These are phyloP conservation scores for Salvia sclarea DNA, from an alignment of 305 asterid genomes.

Conservation along the genomic window DNA sequence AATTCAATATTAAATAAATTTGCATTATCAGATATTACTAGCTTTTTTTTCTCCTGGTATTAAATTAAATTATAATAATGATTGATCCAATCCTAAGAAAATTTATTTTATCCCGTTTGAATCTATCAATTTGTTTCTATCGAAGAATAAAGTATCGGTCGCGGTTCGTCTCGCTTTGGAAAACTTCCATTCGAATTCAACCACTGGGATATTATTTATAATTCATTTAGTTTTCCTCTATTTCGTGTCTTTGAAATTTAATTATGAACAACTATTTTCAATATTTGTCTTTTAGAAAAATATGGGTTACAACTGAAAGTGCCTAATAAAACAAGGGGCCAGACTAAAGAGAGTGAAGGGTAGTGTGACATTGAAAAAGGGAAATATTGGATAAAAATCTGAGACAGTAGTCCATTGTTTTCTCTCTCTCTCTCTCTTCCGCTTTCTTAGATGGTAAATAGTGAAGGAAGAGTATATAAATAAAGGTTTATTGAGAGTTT, in stretches of 20 bases:
- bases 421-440: not conserved
- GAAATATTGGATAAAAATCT: not conserved
- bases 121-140: constrained; percentile 23
- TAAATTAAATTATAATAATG: not conserved
- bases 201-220: not conserved
- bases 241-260: not conserved
- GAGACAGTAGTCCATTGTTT: constrained; percentile 4
- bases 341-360: not conserved
- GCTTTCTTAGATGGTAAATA: not conserved
- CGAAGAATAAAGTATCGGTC: not conserved
- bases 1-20: not conserved
- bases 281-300: not conserved
- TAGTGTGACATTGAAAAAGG: not conserved
- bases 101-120: constrained; percentile 7
- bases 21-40: not conserved
- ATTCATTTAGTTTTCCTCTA: not conserved
- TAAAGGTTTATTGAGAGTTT: not conserved
- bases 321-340: not conserved
- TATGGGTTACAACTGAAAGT: not conserved
- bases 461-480: not conserved
- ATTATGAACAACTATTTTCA: not conserved
- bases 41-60: not conserved
- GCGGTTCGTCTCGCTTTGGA: not conserved
- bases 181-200: not conserved
- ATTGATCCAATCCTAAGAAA: not conserved